Base-by-base conservation (phyloP, 805 yeast species). In the Blastobotrys americana region DNA sequence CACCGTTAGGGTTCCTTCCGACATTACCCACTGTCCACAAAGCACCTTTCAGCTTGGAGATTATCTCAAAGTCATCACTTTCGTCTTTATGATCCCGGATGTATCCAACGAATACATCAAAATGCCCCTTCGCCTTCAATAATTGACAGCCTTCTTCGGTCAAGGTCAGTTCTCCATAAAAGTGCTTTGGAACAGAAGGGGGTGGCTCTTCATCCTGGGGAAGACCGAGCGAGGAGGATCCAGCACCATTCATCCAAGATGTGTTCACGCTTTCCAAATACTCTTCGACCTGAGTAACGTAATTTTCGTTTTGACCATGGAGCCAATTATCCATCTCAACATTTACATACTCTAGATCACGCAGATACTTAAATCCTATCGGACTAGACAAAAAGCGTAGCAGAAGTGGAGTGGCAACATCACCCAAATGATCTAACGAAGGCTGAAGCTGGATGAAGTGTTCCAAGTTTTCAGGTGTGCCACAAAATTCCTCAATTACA, bases 21-120 rank as follows among this genome's bases (percentile, higher is more conserved):
- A 89, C 78, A 55, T 81, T 80, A 0, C 96, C 97, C 27, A 86
- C 70, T 1, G 94, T 80, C 97, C 97, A 90, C 28, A 90, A 55
- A 27, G 82, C 76, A 8, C 89, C 84, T 57, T 85, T 86, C 20
- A 90, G 61, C 49, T 71, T 72, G 5, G 67, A 27, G 16, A 68
- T 47, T 16, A 64, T 63, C 4, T 70, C 69, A 3, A 65, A 66
- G 17, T 65, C 70, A 13, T 50, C 54, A 3, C 42, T 45, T 5
- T 50, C 54, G 20, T 51, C 42, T 37, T 51, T 44, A 38, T 60
- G 52, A 18, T 49, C 52, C 5, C 46, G 46, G 20, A 66, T 52
- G 42, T 52, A 62, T 21, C 50, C 48, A 4, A 63, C 63, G 47
- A 70, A 59, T 13, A 44, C 49, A 16, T 48, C 50, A 31, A 69